phyloP scores from a whole-genome alignment of 305 asterid genomes.

The Fraxinus sp. region DNA sequence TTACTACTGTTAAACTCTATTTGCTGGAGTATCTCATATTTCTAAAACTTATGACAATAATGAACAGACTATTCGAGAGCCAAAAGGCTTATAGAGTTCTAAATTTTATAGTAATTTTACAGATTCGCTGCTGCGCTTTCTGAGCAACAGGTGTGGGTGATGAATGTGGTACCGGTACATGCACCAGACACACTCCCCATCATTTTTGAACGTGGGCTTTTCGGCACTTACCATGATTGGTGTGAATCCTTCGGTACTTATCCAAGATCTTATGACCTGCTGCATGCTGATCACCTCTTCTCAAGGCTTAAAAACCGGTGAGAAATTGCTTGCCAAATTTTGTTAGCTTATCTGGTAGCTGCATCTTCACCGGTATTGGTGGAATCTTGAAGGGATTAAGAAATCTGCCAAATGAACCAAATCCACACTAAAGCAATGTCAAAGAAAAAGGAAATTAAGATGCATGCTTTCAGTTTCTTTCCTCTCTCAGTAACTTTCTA shows the following conservation, averaged over 20 bases:
- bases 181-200: slow-evolving; percentile 88
- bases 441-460: background rate
- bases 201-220: slow-evolving; percentile 83
- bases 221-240: slow-evolving; percentile 89
- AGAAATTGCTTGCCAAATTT: slow-evolving; percentile 12
- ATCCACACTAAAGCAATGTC: background rate
- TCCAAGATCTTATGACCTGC: slow-evolving; percentile 89
- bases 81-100: background rate
- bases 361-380: background rate
- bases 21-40: background rate
- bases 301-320: slow-evolving; percentile 95
- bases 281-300: slow-evolving; percentile 97
- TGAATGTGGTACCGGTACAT: slow-evolving; percentile 84
- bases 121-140: slow-evolving; percentile 94
- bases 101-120: slow-evolving; percentile 21
- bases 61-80: background rate
- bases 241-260: slow-evolving; percentile 89
- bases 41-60: background rate
- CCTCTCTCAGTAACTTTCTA: background rate
- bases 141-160: slow-evolving; percentile 78
- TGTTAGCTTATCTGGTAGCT: background rate
- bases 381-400: background rate
- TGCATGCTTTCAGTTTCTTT: background rate
- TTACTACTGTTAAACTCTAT: background rate
- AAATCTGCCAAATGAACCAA: background rate